Conservation (phyloP, 2,329 filamentous ascomycete species). For the Diaporthe sp. region DNA sequence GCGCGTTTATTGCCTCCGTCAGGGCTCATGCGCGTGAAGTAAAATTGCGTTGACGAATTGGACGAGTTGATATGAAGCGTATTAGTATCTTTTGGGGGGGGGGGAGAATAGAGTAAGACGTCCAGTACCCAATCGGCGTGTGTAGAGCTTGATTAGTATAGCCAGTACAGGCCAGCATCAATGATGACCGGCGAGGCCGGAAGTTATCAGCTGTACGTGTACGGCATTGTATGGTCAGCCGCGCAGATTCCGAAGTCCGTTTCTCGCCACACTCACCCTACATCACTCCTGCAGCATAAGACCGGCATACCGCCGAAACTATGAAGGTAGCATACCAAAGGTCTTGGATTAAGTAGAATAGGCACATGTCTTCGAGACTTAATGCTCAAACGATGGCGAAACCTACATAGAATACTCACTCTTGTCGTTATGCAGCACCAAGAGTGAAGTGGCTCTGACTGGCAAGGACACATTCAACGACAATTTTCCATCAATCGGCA, state of each 20-base stretch:
- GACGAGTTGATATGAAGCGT: neutral
- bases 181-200: too few relatives aligned
- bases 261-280: neutral
- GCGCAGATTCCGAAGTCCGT: neutral
- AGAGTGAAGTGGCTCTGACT: constrained; percentile 20
- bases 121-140: neutral
- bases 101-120: neutral
- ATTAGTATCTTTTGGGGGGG: neutral
- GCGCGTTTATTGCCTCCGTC: neutral
- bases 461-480: neutral
- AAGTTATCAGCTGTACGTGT: neutral
- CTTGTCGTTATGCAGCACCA: constrained; percentile 23
- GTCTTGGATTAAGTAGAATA: neutral
- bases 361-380: neutral
- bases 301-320: neutral
- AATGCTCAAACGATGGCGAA: constrained; percentile 5
- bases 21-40: neutral
- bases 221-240: neutral
- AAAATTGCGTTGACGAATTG: neutral
- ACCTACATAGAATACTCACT: neutral
- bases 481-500: constrained; percentile 2
- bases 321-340: neutral
- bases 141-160: neutral
- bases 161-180: too few relatives aligned
- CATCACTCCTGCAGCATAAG: neutral